These are phyloP conservation scores for Vickermania spadyakhi DNA, from an alignment of 208 protist species.

Conservation along the genomic window DNA sequence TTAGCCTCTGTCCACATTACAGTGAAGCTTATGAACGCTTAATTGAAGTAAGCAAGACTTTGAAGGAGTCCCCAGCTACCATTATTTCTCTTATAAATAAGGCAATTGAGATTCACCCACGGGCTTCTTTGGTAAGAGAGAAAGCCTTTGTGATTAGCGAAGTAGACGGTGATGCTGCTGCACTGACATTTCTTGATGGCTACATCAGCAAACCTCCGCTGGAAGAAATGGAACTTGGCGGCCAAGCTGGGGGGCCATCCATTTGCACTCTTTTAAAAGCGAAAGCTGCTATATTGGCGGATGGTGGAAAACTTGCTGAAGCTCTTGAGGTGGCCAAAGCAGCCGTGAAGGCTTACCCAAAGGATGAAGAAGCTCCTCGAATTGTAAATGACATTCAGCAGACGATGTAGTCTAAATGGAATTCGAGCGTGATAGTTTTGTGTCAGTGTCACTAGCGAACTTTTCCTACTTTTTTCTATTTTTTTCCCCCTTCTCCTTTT, in stretches of 20 bases:
- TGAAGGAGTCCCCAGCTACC: constrained; percentile 12
- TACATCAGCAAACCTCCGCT: constrained; percentile 60
- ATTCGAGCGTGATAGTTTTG: too few species aligned
- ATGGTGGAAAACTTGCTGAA: constrained; percentile 50
- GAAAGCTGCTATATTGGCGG: constrained; percentile 82
- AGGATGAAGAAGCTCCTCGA: constrained; percentile 58
- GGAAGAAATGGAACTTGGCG: constrained; percentile 74
- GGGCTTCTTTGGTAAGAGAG: constrained; percentile 59
- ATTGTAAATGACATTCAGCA: constrained; percentile 57
- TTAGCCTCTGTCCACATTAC: constrained; percentile 49
- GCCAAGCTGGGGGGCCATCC: constrained; percentile 28
- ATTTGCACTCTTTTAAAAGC: constrained; percentile 73
- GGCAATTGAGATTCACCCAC: constrained; percentile 69
- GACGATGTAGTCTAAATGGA: not conserved
- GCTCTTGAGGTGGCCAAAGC: constrained; percentile 50
- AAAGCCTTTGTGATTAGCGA: constrained; percentile 86
- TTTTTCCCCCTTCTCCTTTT: not conserved
- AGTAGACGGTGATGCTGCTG: constrained; percentile 55
- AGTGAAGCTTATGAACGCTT: constrained; percentile 51
- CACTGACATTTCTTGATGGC: constrained; percentile 57
- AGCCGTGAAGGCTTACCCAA: constrained; percentile 43
- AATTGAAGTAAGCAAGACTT: constrained; percentile 32
- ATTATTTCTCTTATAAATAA: constrained; percentile 38
- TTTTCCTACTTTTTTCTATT: not conserved
- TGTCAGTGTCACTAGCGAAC: not conserved